These are phyloP conservation scores for Leishmania tarentolae DNA, from an alignment of 208 protist species.

Conservation along the genomic window DNA sequence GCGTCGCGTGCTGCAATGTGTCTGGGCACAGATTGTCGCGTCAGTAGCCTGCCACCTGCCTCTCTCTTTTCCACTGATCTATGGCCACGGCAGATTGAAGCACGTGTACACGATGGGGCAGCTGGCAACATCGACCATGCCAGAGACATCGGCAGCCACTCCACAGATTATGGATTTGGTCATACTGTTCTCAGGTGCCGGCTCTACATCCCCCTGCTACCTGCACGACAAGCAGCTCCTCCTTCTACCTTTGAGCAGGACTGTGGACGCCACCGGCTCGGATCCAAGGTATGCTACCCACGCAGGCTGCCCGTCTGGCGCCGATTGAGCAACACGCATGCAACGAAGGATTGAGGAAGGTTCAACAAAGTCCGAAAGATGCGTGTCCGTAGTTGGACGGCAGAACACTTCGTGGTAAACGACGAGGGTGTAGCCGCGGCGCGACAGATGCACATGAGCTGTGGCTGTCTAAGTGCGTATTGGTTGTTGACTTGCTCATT, in stretches of 20 bases:
- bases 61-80: too few species aligned
- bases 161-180: too few species aligned
- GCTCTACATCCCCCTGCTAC: neutral
- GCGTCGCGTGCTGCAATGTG: too few species aligned
- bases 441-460: neutral
- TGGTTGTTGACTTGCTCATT: neutral
- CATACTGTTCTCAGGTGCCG: neutral
- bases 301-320: neutral
- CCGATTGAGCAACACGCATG: neutral
- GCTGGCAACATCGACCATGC: too few species aligned
- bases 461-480: neutral
- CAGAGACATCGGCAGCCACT: too few species aligned
- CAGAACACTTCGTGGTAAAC: neutral
- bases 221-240: neutral
- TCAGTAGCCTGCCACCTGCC: too few species aligned
- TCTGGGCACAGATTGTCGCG: too few species aligned
- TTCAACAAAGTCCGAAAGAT: neutral
- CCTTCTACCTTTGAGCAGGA: neutral
- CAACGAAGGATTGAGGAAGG: neutral
- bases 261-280: neutral
- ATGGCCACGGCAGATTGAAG: too few species aligned
- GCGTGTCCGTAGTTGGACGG: neutral
- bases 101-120: too few species aligned
- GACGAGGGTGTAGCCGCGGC: neutral
- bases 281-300: neutral